Conservation (phyloP, 2,329 filamentous ascomycete species). For the Penicillium digitatum region DNA sequence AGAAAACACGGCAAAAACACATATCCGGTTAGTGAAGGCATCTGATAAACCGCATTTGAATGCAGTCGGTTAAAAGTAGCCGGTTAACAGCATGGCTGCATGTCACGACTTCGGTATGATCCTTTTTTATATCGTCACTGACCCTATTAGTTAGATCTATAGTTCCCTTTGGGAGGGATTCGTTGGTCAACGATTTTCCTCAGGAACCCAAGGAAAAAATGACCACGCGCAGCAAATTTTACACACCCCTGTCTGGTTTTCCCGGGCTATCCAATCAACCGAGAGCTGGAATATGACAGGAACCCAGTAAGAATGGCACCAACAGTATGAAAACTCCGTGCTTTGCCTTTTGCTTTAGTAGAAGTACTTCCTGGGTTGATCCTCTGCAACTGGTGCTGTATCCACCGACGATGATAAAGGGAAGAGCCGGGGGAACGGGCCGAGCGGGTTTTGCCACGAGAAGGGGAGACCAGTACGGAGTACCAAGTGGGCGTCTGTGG, state of each 20-base stretch:
- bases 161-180: conserved; percentile 1
- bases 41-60: conserved; percentile 19
- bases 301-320: background rate
- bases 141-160: background rate
- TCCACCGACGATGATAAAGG: conserved; percentile 17
- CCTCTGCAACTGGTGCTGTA: conserved; percentile 12
- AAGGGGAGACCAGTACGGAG: background rate
- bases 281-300: background rate
- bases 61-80: conserved; percentile 13
- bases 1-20: conserved; percentile 5
- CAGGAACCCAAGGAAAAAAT: background rate
- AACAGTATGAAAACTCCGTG: background rate
- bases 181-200: conserved; percentile 8
- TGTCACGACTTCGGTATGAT: background rate
- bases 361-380: background rate
- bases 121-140: background rate
- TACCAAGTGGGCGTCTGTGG: background rate
- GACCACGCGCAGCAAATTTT: background rate
- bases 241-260: background rate
- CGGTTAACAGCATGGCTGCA: conserved; percentile 1
- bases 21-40: conserved; percentile 18
- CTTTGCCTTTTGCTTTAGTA: background rate
- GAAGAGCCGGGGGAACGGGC: conserved; percentile 30
- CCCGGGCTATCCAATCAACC: background rate
- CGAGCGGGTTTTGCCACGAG: conserved; percentile 25